Percentiles rank a stretch among this genome's conserved stretches.
These are phyloP conservation scores for Narthecium ossifragum DNA, from an alignment of 106 monocot genomes.

Conservation along the genomic window DNA sequence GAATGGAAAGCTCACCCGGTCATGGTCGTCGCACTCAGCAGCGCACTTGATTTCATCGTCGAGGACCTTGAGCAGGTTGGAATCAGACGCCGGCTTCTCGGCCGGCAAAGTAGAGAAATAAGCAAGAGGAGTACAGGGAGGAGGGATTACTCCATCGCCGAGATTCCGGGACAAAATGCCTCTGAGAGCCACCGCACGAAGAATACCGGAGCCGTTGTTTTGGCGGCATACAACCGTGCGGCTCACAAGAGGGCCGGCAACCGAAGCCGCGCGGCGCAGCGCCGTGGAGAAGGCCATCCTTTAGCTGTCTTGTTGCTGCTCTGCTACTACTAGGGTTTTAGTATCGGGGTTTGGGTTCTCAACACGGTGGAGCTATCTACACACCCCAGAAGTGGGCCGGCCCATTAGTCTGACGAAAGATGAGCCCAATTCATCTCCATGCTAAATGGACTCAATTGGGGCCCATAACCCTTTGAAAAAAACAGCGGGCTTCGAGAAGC, in stretches of 20 bases:
- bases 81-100: conserved; percentile 19
- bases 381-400: too few species aligned
- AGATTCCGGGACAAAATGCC: neutral
- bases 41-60: conserved; percentile 87
- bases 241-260: conserved; percentile 10
- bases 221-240: conserved; percentile 5
- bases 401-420: too few species aligned
- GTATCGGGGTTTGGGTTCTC: too few species aligned
- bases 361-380: too few species aligned
- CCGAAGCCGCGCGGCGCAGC: conserved; percentile 35
- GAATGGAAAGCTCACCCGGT: conserved; percentile 20
- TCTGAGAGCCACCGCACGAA: conserved; percentile 1
- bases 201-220: conserved; percentile 1
- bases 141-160: neutral
- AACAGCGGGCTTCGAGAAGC: too few species aligned
- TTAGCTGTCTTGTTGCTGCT: neutral
- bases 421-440: too few species aligned
- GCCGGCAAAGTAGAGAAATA: conserved; percentile 19
- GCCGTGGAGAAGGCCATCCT: conserved; percentile 39
- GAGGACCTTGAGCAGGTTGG: conserved; percentile 48
- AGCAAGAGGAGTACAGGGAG: neutral
- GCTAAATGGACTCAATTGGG: too few species aligned
- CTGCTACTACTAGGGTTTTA: neutral
- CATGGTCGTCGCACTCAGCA: conserved; percentile 65
- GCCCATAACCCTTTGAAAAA: too few species aligned